Evolutionary conservation across 192 early-diverging fungal genomes (phyloP), one percentile per base, ranked within the genome.

Genomic region (Pilaira anomala): DNA sequence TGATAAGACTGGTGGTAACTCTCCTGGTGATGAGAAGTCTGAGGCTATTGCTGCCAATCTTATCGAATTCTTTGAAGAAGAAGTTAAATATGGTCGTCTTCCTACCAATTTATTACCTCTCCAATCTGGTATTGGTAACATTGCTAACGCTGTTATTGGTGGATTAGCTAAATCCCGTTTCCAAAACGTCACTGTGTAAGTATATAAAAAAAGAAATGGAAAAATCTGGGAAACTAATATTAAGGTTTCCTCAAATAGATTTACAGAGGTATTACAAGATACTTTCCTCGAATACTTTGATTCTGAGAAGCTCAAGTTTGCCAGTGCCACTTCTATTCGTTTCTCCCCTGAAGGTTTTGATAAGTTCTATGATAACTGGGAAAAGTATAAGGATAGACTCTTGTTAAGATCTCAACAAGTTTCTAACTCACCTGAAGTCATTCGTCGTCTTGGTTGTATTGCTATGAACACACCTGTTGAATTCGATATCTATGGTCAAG

Each of bases 391-490:
- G 63, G 75, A 69, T 49, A 68, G 64, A 41, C 36, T 77, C 3
- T 51, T 77, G 19, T 54, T 77, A 39, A 67, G 75, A 60, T 70
- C 67, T 40, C 75, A 77, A 50, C 72, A 73, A 60, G 75, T 77
- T 29, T 69, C 66, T 29, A 77, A 77, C 61, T 74, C 72, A 41
- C 75, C 75, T n/a, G 75, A 77, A 61, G 22, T 77, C 21, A 77
- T 77, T 55, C 56, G 75, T 57, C 52, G 75, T 49, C 64, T 77
- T 40, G 75, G 75, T 33, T 65, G 65, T 55, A 74, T 77, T 46
- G 75, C 75, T 11, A 77, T 77, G 75, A 77, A 77, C 40, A 77
- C 75, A 14, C 75, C 75, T 41, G 67, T 77, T 41, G 75, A 77
- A 66, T 69, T 77, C 49, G 75, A 77, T 64, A 77, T 77, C 39